phyloP scores from a whole-genome alignment of 2,329 filamentous ascomycete genomes.

The Cladobotryum protrusum region DNA sequence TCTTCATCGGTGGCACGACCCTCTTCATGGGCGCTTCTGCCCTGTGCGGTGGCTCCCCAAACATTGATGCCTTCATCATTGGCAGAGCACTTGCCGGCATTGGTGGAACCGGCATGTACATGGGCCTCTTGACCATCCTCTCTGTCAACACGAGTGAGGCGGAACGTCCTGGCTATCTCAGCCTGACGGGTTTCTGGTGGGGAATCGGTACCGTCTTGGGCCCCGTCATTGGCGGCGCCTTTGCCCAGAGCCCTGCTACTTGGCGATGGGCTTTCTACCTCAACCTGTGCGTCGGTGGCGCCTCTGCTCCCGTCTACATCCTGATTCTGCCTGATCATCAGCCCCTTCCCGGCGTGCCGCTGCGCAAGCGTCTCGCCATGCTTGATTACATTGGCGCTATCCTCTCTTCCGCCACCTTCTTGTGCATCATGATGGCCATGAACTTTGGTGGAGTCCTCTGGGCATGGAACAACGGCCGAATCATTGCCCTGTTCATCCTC shows the following conservation, averaged over 20 bases:
- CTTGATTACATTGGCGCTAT: conserved; percentile 39
- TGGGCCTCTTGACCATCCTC: conserved; percentile 4
- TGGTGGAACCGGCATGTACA: conserved; percentile 7
- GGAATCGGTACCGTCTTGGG: conserved; percentile 41
- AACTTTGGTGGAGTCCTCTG: conserved; percentile 43
- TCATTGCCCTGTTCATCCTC: conserved; percentile 40
- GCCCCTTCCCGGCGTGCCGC: conserved; percentile 13
- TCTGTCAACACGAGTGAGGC: neutral
- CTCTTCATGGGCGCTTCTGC: neutral
- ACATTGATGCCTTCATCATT: neutral
- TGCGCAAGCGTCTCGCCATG: conserved; percentile 20
- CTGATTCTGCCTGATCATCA: conserved; percentile 19
- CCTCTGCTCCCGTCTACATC: conserved; percentile 23
- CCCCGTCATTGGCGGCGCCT: conserved; percentile 27
- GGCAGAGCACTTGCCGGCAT: neutral
- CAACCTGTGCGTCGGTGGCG: conserved; percentile 40
- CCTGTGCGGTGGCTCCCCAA: neutral
- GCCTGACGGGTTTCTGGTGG: conserved; percentile 28
- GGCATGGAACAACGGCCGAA: conserved; percentile 36
- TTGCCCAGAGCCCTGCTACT: neutral
- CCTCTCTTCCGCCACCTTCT: conserved; percentile 34
- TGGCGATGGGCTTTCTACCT: conserved; percentile 40
- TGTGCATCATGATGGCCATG: conserved; percentile 39
- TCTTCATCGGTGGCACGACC: neutral
- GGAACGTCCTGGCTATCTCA: conserved; percentile 13